phyloP scores from a whole-genome alignment of 2,329 filamentous ascomycete genomes.

The Fusarium penzigii region DNA sequence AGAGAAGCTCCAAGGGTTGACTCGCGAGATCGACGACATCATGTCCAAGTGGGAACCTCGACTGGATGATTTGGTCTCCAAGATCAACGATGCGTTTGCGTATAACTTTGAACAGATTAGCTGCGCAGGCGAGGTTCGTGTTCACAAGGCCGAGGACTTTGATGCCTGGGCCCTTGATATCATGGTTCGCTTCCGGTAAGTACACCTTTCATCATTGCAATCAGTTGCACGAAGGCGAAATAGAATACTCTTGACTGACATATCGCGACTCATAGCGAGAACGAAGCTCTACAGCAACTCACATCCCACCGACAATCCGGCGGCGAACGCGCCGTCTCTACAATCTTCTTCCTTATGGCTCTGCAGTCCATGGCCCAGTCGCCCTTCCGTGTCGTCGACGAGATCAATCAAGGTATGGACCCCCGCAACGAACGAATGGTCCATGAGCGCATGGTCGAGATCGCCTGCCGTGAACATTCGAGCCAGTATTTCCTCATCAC shows the following conservation, averaged over 20 bases:
- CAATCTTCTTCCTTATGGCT: conserved; percentile 98
- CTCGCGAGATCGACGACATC: conserved; percentile 62
- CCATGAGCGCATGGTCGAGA: conserved; percentile 96
- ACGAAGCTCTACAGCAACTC: conserved; percentile 80
- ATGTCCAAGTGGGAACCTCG: conserved; percentile 79
- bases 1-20: conserved; percentile 55
- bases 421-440: conserved; percentile 98
- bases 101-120: conserved; percentile 94
- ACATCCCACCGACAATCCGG: conserved; percentile 94
- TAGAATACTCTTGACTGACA: conserved; percentile 7
- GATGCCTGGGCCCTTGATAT: conserved; percentile 93
- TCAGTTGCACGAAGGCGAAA: no score
- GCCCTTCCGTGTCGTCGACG: conserved; percentile 96
- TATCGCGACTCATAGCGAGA: conserved; percentile 54
- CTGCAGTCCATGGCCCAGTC: conserved; percentile 90
- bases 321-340: conserved; percentile 93
- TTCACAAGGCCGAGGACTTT: conserved; percentile 92
- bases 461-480: conserved; percentile 83
- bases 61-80: conserved; percentile 73
- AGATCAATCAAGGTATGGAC: conserved; percentile 99
- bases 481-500: conserved; percentile 95
- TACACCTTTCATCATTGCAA: conserved; percentile 6
- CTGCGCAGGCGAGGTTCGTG: conserved; percentile 85
- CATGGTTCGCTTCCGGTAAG: conserved; percentile 88
- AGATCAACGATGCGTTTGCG: conserved; percentile 88